Evolutionary conservation across 2,329 filamentous ascomycete species (phyloP).

Genomic region (Penicillium digitatum): DNA sequence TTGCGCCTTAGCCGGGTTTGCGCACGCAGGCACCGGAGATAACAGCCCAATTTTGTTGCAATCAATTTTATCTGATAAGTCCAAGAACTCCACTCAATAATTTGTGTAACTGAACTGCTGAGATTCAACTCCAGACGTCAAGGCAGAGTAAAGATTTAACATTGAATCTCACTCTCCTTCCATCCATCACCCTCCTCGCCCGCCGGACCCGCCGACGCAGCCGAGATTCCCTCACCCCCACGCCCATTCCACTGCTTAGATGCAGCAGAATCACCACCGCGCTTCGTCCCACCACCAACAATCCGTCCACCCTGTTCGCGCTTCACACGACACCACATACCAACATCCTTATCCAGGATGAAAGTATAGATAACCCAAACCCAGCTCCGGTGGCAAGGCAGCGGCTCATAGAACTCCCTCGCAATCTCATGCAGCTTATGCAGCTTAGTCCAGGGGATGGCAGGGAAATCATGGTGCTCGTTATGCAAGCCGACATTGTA

Average conservation of each 20-base stretch:
- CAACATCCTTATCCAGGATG: constrained; percentile 82
- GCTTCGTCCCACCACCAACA: constrained; percentile 45
- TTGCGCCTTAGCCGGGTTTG: too few relatives aligned
- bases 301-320: constrained; percentile 69
- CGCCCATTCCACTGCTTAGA: constrained; percentile 23
- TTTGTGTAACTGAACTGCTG: not conserved
- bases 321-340: constrained; percentile 90
- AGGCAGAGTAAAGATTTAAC: constrained; percentile 38
- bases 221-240: constrained; percentile 45
- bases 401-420: constrained; percentile 81
- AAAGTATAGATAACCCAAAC: constrained; percentile 92
- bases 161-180: constrained; percentile 67
- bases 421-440: constrained; percentile 74
- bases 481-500: constrained; percentile 99
- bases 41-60: not conserved
- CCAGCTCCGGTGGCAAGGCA: constrained; percentile 89
- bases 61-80: not conserved
- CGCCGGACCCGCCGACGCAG: constrained; percentile 45
- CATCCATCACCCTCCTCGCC: constrained; percentile 53
- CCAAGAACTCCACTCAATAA: not conserved
- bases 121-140: constrained; percentile 4
- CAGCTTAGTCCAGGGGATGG: constrained; percentile 88
- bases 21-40: not conserved
- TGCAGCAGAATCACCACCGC: not conserved
- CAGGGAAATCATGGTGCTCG: constrained; percentile 98